Conservation (phyloP, 2,329 filamentous ascomycete genomes). For the Tolypocladium endophyticum region DNA sequence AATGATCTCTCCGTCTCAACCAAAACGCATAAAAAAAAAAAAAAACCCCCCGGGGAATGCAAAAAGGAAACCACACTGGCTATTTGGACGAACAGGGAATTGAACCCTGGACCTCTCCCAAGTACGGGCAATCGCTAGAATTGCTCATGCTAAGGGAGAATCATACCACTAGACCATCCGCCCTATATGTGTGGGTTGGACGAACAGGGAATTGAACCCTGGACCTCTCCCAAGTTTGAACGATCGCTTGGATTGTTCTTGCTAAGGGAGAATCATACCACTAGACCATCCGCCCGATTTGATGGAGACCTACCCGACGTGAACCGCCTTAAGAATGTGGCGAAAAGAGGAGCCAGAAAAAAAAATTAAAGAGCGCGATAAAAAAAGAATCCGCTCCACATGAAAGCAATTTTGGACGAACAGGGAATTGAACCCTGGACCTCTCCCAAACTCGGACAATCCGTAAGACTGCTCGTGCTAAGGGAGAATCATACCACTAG, state of each 20-base stretch:
- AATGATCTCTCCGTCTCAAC: no score
- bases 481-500: conserved; percentile 13
- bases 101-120: conserved; percentile 23
- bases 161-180: conserved; percentile 24
- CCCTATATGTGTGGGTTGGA: conserved; percentile 12
- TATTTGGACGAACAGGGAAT: conserved; percentile 21
- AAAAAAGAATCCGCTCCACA: neutral
- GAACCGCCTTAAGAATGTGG: neutral
- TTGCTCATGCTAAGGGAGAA: conserved; percentile 18
- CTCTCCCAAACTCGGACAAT: conserved; percentile 15
- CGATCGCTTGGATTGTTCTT: conserved; percentile 10
- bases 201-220: conserved; percentile 24
- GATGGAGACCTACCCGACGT: neutral
- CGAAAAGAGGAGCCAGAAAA: neutral
- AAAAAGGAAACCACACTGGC: neutral
- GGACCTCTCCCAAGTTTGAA: conserved; percentile 18
- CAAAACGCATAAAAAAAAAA: no score
- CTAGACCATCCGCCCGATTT: neutral
- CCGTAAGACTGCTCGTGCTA: conserved; percentile 7
- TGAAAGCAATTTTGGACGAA: conserved; percentile 12
- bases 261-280: conserved; percentile 24
- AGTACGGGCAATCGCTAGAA: conserved; percentile 8
- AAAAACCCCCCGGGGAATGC: neutral
- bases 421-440: conserved; percentile 24
- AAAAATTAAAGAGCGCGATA: conserved; percentile 4